Conservation (phyloP, 768 basidiomycete genomes). For the Dioszegia aurantiaca region DNA sequence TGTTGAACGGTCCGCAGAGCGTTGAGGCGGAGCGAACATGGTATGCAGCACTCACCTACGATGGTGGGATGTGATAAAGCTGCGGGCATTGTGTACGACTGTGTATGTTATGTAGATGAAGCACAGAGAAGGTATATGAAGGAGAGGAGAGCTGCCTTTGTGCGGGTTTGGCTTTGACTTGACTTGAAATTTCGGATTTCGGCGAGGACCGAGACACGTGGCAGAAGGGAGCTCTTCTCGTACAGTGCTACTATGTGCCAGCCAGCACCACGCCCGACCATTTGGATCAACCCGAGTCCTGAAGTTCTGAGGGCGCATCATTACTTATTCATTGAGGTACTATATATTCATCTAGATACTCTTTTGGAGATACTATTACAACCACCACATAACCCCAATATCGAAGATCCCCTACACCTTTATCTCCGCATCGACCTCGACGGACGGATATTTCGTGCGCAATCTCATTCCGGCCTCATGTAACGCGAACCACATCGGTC, state of each 20-base stretch:
- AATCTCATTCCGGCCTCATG: constrained; percentile 52
- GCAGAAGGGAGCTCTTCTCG: background rate
- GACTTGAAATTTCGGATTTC: constrained; percentile 10
- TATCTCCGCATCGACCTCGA: constrained; percentile 6
- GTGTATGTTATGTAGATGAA: background rate
- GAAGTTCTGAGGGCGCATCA: no score
- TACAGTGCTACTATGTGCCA: no score
- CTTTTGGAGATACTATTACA: constrained; percentile 3
- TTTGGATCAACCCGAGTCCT: no score
- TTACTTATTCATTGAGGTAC: no score
- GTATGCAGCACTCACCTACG: constrained; percentile 43
- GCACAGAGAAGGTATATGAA: background rate
- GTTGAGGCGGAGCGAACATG: background rate
- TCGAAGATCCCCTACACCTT: background rate
- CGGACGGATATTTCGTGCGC: constrained; percentile 47
- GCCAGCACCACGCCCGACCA: no score
- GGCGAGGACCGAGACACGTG: constrained; percentile 9
- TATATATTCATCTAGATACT: background rate
- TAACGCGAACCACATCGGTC: constrained; percentile 53
- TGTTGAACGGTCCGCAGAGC: no score
- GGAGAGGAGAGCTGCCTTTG: background rate
- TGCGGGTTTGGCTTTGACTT: no score
- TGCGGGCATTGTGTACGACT: constrained; percentile 25
- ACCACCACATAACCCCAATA: background rate
- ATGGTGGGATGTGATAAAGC: constrained; percentile 51